These are phyloP conservation scores for Hypomontagnella monticulosa DNA, from an alignment of 495 filamentous ascomycete genomes.

Conservation along the genomic window DNA sequence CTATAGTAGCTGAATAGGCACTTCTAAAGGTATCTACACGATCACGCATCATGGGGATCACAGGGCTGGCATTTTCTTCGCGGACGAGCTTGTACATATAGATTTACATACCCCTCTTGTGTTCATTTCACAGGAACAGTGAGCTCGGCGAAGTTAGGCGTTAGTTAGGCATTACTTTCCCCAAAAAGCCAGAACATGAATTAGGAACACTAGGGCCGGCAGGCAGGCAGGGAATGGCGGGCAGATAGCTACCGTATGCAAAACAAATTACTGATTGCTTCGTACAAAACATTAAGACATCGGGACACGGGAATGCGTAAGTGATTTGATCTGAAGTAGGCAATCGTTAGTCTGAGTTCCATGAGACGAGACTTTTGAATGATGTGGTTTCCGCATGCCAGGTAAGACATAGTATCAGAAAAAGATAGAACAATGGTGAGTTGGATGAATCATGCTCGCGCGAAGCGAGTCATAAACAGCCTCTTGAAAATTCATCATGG, in stretches of 20 bases:
- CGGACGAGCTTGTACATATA: constrained; percentile 16
- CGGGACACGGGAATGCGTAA: neutral
- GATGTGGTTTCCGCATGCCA: constrained; percentile 1
- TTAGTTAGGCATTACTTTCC: constrained; percentile 9
- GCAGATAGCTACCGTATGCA: neutral
- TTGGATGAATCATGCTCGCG: constrained; percentile 54
- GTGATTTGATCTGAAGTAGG: constrained; percentile 7
- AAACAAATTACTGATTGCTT: neutral
- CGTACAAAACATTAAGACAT: constrained; percentile 15
- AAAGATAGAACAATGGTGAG: constrained; percentile 57
- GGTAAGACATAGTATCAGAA: constrained; percentile 42
- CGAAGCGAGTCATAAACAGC: constrained; percentile 59
- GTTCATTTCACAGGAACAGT: constrained; percentile 1
- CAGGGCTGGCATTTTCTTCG: constrained; percentile 4
- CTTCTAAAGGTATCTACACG: neutral
- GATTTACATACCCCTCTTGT: constrained; percentile 14
- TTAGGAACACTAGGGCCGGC: neutral
- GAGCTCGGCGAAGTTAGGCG: constrained; percentile 16
- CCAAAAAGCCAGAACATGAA: constrained; percentile 8
- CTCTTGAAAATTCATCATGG: constrained; percentile 54
- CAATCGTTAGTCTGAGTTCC: constrained; percentile 13
- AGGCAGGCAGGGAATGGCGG: neutral
- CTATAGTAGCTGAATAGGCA: neutral
- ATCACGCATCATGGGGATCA: neutral
- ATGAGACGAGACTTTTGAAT: neutral